phyloP scores from a whole-genome alignment of 73 alveolate genomes.

The Paramecium caudatum region DNA sequence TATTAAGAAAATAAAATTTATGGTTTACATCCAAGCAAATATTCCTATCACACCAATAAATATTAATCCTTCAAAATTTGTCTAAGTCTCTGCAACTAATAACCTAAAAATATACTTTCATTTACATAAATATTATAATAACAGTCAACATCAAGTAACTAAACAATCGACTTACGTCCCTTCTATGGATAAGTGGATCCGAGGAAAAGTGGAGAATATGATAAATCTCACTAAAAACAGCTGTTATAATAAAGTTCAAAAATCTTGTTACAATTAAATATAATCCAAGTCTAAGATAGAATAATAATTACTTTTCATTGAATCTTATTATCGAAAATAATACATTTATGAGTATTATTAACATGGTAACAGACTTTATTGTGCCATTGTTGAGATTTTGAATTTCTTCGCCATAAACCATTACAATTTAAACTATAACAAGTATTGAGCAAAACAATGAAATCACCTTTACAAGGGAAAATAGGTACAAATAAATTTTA shows the following conservation, averaged over 20 bases:
- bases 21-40: background rate
- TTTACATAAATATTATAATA: background rate
- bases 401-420: no score
- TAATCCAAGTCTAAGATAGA: no score
- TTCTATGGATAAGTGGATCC: background rate
- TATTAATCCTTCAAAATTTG: constrained; percentile 5
- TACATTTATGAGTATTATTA: no score
- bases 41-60: background rate
- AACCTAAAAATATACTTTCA: background rate
- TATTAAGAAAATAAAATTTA: background rate
- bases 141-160: background rate
- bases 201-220: background rate
- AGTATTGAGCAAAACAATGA: no score
- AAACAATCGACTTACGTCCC: background rate
- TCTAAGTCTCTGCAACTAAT: background rate
- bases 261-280: no score
- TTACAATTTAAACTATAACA: no score
- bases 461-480: no score
- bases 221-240: background rate
- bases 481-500: no score
- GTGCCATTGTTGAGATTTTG: no score
- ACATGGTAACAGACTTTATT: no score
- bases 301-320: no score
- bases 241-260: background rate
- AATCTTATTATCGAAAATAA: no score